phyloP scores from a whole-genome alignment of 2,329 filamentous ascomycete species.

The Neonectria faginata region DNA sequence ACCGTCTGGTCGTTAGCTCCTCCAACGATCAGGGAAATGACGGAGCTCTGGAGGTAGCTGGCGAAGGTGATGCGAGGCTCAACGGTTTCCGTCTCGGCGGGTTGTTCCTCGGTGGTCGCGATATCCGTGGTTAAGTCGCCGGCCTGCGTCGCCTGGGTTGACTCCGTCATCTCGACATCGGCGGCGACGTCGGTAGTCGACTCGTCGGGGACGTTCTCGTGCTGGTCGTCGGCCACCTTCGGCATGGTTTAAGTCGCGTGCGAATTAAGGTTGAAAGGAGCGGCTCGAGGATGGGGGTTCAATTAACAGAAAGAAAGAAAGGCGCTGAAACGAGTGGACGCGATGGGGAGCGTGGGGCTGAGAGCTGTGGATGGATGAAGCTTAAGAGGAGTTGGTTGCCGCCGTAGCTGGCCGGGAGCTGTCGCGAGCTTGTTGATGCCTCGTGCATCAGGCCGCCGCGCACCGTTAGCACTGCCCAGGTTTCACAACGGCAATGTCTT shows the following conservation, averaged over 20 bases:
- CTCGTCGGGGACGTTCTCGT: constrained; percentile 37
- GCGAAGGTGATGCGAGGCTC: constrained; percentile 60
- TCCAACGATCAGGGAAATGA: constrained; percentile 76
- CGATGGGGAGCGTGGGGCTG: neutral
- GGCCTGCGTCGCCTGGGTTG: constrained; percentile 37
- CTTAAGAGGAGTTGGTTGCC: neutral
- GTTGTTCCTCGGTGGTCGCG: constrained; percentile 53
- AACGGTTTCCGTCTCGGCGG: constrained; percentile 51
- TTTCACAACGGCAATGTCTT: neutral
- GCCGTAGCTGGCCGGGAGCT: neutral
- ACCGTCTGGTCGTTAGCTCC: constrained; percentile 70
- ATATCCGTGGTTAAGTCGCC: constrained; percentile 49
- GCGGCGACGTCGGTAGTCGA: constrained; percentile 44
- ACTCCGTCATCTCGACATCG: constrained; percentile 56
- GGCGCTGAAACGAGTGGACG: constrained; percentile 1
- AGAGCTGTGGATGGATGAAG: neutral
- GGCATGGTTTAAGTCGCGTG: constrained; percentile 50
- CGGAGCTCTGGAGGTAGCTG: constrained; percentile 74
- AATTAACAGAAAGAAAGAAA: constrained; percentile 20
- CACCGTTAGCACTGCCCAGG: neutral
- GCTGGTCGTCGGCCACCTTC: constrained; percentile 36
- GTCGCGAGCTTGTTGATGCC: constrained; percentile 31
- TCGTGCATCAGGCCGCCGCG: constrained; percentile 33
- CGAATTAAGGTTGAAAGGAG: constrained; percentile 2
- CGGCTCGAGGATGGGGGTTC: neutral